phyloP scores from a whole-genome alignment of 305 asterid species.

The Striga hermonthica region DNA sequence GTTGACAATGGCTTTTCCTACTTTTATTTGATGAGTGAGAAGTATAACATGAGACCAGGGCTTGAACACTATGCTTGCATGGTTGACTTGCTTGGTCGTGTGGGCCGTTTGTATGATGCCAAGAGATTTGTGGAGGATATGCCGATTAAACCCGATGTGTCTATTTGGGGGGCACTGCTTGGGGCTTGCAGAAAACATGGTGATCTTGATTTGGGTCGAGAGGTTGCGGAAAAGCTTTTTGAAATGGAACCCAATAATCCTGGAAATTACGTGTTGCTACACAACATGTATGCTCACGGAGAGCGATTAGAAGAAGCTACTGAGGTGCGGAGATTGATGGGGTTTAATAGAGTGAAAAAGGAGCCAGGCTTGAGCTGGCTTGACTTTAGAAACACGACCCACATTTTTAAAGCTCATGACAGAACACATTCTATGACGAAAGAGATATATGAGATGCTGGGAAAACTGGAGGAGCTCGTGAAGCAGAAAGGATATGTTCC shows the following conservation, averaged over 20 bases:
- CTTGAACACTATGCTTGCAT: constrained; percentile 61
- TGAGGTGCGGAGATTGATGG: constrained; percentile 48
- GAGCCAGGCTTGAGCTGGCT: constrained; percentile 63
- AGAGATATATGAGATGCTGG: constrained; percentile 47
- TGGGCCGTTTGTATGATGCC: constrained; percentile 52
- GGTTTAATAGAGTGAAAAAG: constrained; percentile 38
- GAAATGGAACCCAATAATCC: constrained; percentile 46
- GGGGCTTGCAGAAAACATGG: constrained; percentile 54
- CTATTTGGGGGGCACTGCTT: constrained; percentile 52
- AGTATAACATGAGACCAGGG: constrained; percentile 42
- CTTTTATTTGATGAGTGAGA: constrained; percentile 42
- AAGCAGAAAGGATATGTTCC: constrained; percentile 41
- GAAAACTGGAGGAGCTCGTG: constrained; percentile 41
- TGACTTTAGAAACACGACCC: constrained; percentile 45
- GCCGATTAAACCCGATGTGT: constrained; percentile 48
- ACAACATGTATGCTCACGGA: constrained; percentile 42
- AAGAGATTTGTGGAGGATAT: constrained; percentile 41
- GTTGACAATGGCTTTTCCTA: constrained; percentile 46
- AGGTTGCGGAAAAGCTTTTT: constrained; percentile 42
- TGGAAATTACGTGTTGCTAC: constrained; percentile 49
- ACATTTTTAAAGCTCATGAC: constrained; percentile 47
- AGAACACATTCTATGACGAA: constrained; percentile 39
- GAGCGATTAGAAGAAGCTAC: constrained; percentile 48
- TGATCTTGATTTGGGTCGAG: constrained; percentile 41
- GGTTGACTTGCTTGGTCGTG: constrained; percentile 59